phyloP scores from a whole-genome alignment of 441 rosid species.

The Pelargonium citronellum region DNA sequence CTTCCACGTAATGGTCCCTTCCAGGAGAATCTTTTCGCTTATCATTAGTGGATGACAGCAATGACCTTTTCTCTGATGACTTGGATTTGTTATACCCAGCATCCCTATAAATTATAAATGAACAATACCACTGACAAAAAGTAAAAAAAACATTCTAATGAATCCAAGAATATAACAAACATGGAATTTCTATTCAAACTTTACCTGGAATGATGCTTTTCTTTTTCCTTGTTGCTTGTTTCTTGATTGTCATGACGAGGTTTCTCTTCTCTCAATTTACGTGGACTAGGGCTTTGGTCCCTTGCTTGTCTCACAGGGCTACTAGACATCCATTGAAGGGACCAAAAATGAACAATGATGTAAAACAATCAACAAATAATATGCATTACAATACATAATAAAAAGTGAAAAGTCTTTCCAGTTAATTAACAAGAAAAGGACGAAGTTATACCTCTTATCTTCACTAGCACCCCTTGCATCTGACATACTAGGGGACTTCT shows the following conservation, averaged over 20 bases:
- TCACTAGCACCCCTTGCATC: constrained; percentile 26
- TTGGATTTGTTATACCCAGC: constrained; percentile 29
- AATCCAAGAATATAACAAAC: not conserved
- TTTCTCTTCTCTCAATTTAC: constrained; percentile 31
- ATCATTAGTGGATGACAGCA: constrained; percentile 28
- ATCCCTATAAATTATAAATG: constrained; percentile 23
- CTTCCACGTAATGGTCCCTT: constrained; percentile 27
- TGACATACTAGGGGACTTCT: constrained; percentile 26
- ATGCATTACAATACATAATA: not conserved
- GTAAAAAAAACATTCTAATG: not conserved
- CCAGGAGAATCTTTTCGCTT: constrained; percentile 34
- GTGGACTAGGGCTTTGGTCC: constrained; percentile 27
- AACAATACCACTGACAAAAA: constrained; percentile 17
- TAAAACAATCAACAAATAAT: constrained; percentile 11
- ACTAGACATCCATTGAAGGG: constrained; percentile 23
- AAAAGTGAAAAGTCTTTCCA: not conserved
- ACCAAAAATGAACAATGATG: constrained; percentile 8
- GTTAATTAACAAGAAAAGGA: not conserved
- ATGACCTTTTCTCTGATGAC: constrained; percentile 27
- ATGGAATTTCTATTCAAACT: constrained; percentile 8
- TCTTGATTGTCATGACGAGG: constrained; percentile 28
- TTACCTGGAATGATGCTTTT: constrained; percentile 32
- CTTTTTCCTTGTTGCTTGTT: constrained; percentile 29
- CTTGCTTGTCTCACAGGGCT: constrained; percentile 31
- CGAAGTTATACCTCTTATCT: constrained; percentile 33